Conservation (phyloP, 2,329 filamentous ascomycete genomes). For the Zalaria sp. region DNA sequence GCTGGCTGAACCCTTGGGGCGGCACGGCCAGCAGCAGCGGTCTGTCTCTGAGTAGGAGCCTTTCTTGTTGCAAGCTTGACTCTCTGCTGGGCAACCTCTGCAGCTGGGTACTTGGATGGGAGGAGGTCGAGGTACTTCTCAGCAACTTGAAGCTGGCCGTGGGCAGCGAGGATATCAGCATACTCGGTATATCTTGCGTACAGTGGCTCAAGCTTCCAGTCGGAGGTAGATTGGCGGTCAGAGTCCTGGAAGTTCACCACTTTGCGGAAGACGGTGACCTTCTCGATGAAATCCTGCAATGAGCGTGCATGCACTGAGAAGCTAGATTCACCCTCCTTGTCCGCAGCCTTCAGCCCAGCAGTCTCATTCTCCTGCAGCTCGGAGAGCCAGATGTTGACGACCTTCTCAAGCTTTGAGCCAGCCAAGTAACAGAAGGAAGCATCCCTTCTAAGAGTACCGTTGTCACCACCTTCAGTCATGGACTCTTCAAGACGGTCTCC, state of each 20-base stretch:
- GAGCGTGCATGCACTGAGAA: constrained; percentile 86
- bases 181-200: constrained; percentile 97
- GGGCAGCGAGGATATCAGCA: constrained; percentile 81
- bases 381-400: constrained; percentile 83
- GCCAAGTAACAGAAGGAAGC: constrained; percentile 94
- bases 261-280: constrained; percentile 91
- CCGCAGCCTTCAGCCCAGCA: constrained; percentile 48
- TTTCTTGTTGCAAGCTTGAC: constrained; percentile 73
- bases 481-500: constrained; percentile 78
- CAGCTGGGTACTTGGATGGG: constrained; percentile 68
- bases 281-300: constrained; percentile 90
- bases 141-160: constrained; percentile 74
- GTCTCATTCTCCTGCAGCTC: constrained; percentile 78
- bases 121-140: constrained; percentile 86
- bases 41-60: constrained; percentile 26
- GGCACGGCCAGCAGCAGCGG: constrained; percentile 16
- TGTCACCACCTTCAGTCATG: constrained; percentile 35
- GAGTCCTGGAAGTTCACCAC: constrained; percentile 82
- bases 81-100: constrained; percentile 72
- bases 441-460: constrained; percentile 53
- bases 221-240: constrained; percentile 55
- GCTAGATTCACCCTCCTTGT: constrained; percentile 49
- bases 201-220: constrained; percentile 77
- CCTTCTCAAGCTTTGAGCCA: constrained; percentile 94
- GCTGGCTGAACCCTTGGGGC: constrained; percentile 16